Conservation (phyloP, 2,329 filamentous ascomycete genomes). For the Microsporum canis region DNA sequence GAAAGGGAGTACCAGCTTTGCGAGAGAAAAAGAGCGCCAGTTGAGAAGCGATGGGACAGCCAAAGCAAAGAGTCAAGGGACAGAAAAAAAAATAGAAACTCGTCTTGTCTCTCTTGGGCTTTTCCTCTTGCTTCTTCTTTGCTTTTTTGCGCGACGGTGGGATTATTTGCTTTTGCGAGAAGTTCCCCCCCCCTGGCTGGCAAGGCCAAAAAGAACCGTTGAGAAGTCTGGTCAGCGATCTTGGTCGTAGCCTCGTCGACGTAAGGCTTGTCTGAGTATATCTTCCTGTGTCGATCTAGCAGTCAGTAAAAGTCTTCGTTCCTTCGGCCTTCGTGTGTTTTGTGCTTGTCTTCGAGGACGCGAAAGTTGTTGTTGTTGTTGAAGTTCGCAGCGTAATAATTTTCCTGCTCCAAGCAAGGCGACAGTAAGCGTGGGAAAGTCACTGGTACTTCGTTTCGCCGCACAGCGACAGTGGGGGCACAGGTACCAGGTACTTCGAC, state of each 20-base stretch:
- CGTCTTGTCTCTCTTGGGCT: background rate
- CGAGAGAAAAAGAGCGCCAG: background rate
- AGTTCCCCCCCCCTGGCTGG: background rate
- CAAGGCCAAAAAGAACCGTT: background rate
- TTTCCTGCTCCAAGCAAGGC: background rate
- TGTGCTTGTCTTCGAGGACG: background rate
- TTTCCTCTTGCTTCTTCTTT: background rate
- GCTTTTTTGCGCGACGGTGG: constrained; percentile 1
- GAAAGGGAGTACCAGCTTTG: background rate
- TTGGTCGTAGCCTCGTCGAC: background rate
- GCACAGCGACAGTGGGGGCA: background rate
- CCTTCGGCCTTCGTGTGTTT: background rate
- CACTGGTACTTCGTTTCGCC: background rate
- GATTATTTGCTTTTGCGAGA: background rate
- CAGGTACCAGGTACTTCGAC: background rate
- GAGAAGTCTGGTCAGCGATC: background rate
- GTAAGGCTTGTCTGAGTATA: background rate
- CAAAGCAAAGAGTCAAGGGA: background rate
- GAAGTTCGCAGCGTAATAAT: background rate
- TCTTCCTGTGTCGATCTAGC: background rate
- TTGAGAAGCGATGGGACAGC: background rate
- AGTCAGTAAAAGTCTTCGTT: no score
- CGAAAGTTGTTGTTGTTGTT: background rate
- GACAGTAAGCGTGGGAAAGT: background rate
- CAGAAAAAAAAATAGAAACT: background rate